Base-by-base conservation (phyloP, 2,329 filamentous ascomycete genomes). In the Diaporthe citri region DNA sequence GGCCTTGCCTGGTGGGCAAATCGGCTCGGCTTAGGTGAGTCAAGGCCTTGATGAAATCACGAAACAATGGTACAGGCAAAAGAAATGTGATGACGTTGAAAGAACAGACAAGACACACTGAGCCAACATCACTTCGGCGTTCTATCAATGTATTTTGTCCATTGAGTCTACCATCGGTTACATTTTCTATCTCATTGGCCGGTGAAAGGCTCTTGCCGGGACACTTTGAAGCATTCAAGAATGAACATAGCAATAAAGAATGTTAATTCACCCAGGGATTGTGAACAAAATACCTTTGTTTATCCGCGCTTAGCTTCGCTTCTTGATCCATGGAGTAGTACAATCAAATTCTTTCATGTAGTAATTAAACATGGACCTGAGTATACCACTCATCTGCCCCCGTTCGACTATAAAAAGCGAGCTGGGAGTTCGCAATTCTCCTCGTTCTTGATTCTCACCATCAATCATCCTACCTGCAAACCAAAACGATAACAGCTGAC, bases 131-230 rank as follows among this genome's bases (percentile, higher is more conserved):
- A n/a, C n/a, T 3, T 9, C 28, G 1, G 36, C 13, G 0, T 43
- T 43, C 1, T 28, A 10, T 9, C 41, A 5, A 1, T 5, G 3
- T 20, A 6, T n/a, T 41, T 62, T 62, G 39, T 43, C 25, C 5
- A 13, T 41, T 12, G 8, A 43, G 3, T 59, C 2, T 28, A 39
- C 8, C 4, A 2, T 10, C 15, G 15, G 8, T 8, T 20, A 43
- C 6, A 2, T 7, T 10, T 22, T 28, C 3, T 62, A 13, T 28
- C 36, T 62, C 5, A 8, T 43, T 28, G 3, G 17, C n/a, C 15
- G 5, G 2, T 22, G n/a, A 1, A 0, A 43, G 25, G 13, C 17
- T 25, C 3, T 28, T 1, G 20, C 2, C 1, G 13, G n/a, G 8
- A 12, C 36, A 9, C 8, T 2, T 62, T 39, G 10, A 28, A 17